A percentile compares a stretch with the other conserved stretches of the same genome.
Conservation (phyloP, 2,329 filamentous ascomycete species). For the Aspergillus flavus region DNA sequence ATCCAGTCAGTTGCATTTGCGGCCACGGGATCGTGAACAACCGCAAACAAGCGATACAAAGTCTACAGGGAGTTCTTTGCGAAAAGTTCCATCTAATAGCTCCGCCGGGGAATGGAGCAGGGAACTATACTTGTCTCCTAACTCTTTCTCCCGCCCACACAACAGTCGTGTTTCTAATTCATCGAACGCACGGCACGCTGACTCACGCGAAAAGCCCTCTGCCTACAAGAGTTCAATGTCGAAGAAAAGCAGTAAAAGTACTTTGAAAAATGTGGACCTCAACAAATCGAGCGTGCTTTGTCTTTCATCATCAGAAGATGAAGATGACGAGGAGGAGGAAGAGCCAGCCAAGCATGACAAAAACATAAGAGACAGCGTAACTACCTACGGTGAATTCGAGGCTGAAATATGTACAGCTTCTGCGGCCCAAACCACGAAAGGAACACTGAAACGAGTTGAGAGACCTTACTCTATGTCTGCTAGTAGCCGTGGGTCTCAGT, state of each 20-base stretch:
- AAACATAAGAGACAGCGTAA: slow-evolving; percentile 41
- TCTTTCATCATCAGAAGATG: slow-evolving; percentile 54
- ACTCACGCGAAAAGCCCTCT: slow-evolving; percentile 17
- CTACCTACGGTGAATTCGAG: slow-evolving; percentile 43
- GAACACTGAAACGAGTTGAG: slow-evolving; percentile 32
- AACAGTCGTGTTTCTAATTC: slow-evolving; percentile 20
- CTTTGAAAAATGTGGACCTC: slow-evolving; percentile 44
- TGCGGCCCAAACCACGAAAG: slow-evolving; percentile 37
- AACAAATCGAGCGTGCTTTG: slow-evolving; percentile 50
- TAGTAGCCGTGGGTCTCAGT: slow-evolving; percentile 29
- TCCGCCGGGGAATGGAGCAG: slow-evolving; percentile 29
- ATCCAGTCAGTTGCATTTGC: slow-evolving; percentile 29
- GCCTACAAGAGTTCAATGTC: slow-evolving; percentile 29
- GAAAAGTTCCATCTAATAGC: slow-evolving; percentile 24
- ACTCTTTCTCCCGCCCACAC: slow-evolving; percentile 16
- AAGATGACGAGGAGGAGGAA: slow-evolving; percentile 38
- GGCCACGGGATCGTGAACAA: slow-evolving; percentile 27
- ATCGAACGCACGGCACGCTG: slow-evolving; percentile 23
- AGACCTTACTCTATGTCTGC: slow-evolving; percentile 28
- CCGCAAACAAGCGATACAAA: slow-evolving; percentile 21
- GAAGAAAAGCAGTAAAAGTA: slow-evolving; percentile 43
- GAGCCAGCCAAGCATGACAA: slow-evolving; percentile 22
- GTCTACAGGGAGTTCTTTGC: slow-evolving; percentile 20
- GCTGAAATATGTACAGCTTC: slow-evolving; percentile 48
- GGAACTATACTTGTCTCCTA: slow-evolving; percentile 29